Evolutionary conservation across 148 eudicot genomes (phyloP).

Genomic region (Rheum nobile): DNA sequence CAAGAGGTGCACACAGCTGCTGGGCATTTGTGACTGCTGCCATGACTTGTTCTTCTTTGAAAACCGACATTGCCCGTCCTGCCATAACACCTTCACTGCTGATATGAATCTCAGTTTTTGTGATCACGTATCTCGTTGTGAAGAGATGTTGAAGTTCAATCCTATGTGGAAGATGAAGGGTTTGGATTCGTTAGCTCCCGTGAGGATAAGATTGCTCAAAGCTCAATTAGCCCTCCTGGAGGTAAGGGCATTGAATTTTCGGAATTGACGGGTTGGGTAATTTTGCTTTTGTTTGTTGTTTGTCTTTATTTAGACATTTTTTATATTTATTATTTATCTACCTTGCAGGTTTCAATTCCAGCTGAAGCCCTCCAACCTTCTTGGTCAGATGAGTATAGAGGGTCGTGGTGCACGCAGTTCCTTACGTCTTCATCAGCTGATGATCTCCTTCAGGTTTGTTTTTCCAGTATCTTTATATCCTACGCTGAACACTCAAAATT

Average conservation of each 20-base stretch:
- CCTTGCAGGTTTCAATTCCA: conserved; percentile 53
- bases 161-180: conserved; percentile 13
- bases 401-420: conserved; percentile 56
- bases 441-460: conserved; percentile 68
- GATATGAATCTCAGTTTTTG: conserved; percentile 26
- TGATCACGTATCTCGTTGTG: conserved; percentile 34
- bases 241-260: conserved; percentile 22
- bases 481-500: neutral
- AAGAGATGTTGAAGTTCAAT: conserved; percentile 26
- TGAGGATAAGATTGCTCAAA: conserved; percentile 57
- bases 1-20: conserved; percentile 32
- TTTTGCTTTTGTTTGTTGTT: too few species aligned
- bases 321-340: neutral
- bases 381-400: conserved; percentile 61
- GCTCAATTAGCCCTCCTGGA: conserved; percentile 49
- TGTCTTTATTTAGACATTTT: neutral
- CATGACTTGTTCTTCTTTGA: conserved; percentile 34
- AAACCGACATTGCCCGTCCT: conserved; percentile 42
- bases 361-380: conserved; percentile 47
- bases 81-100: conserved; percentile 29
- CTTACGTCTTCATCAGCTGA: conserved; percentile 41
- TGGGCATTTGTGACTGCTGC: conserved; percentile 43
- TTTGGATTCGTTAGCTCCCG: conserved; percentile 26
- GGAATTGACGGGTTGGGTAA: neutral
- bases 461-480: neutral